Base-by-base conservation (phyloP, 768 basidiomycete genomes). In the Asterophora lycoperdoides region DNA sequence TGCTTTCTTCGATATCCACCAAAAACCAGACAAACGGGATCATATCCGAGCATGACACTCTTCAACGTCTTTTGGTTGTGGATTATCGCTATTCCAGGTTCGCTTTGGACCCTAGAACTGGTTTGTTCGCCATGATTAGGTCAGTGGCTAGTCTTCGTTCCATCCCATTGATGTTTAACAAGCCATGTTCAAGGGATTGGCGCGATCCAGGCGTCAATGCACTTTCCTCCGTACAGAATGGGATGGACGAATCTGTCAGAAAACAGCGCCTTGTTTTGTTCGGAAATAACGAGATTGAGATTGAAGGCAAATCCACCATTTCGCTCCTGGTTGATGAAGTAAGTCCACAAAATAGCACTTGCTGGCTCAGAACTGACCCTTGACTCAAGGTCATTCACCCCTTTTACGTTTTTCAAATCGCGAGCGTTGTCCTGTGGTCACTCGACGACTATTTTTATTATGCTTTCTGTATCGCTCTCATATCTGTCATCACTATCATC, bases 341-440 rank as follows among this genome's bases (percentile, higher is more conserved):
- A 64, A 45, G 69, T 55, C 48, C 33, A 44, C 32, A 4, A 41
- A 13, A 45, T 11, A 32, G n/a, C 26, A 23, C 29, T 46, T n/a
- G 17, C 36, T 35, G 39, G 33, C 7, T 30, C 39, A 14, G 13
- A 41, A 33, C 13, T 30, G n/a, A 35, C 37, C 52, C 33, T 52
- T 29, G 32, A 48, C 39, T 35, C 38, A 38, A 74, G 92, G 81
- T 96, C 38, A 86, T 98, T 33, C 95, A 98, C 62, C 96, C 96
- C 0, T 98, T 98, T 68, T 98, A 97, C 63, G 86, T 99, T 46
- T 99, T 99, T 62, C 96, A 99, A 76, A 84, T 97, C 56, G 92
- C 92, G 42, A 96, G 93, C 56, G 88, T 98, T 56, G 71, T 89
- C 33, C 70, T 99, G 5, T 99, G 96, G 96, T 87, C 89, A 1